Evolutionary conservation across 1,284 basidiomycete genomes (phyloP), one percentile per base, ranked within the genome.

Genomic region (Trichosporon asahii): DNA sequence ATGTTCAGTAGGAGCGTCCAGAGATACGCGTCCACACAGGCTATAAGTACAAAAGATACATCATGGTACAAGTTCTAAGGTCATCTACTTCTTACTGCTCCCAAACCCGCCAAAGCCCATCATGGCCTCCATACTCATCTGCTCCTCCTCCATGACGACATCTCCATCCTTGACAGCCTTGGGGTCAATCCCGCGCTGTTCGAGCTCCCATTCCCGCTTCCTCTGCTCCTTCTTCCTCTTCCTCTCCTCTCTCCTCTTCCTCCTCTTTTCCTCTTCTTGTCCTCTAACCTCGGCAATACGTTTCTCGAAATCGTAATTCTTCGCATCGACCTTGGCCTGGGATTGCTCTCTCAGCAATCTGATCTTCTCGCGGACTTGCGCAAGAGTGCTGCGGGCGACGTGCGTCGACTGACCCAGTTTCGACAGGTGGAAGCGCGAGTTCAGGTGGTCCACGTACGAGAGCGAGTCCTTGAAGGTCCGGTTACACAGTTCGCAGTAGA

Each of bases 31-130:
- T n/a, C n/a, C n/a, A n/a, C n/a, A n/a, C n/a, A n/a, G n/a, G 40
- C 40, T 44, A 44, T 6, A 8, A 61, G 14, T 60, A 27, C 27
- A 60, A 60, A 9, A 2, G 25, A 15, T 31, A 60, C 18, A 53
- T 61, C 21, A n/a, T 61, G 57, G 29, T 61, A 61, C 57, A 61
- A 60, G 35, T 60, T 60, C 65, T 69, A 71, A 37, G n/a, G n/a
- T n/a, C n/a, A 14, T 37, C 40, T 66, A 25, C 55, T 69, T 71
- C 37, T 14, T 71, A 23, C 4, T 44, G 1, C 61, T 37, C 15
- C 93, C 93, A 79, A 98, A 98, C 2, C 93, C 92, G 57, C 88
- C 90, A 81, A 98, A 98, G 55, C 95, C 95, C 95, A 98, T 96
- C 85, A 94, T 88, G 46, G 86, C 85, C 73, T 91, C 87, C 88